Evolutionary conservation across 2,329 filamentous ascomycete species (phyloP).

Genomic region (Leptographium procerum): DNA sequence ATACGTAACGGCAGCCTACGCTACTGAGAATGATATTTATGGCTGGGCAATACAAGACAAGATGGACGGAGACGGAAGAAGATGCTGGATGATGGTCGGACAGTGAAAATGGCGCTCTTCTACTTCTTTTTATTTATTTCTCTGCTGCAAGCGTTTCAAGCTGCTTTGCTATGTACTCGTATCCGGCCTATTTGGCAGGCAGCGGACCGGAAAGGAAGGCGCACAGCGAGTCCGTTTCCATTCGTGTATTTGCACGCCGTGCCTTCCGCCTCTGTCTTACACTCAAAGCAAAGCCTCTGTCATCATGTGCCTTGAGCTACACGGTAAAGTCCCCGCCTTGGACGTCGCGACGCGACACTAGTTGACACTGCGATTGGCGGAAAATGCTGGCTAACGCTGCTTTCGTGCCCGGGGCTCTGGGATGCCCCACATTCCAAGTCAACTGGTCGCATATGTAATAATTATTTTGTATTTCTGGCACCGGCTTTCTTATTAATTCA

Average conservation of each 20-base stretch:
- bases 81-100: too few relatives aligned
- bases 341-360: neutral
- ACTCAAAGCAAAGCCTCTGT: neutral
- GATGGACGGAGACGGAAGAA: too few relatives aligned
- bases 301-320: neutral
- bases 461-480: neutral
- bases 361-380: neutral
- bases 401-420: neutral
- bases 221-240: neutral
- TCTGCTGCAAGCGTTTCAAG: too few relatives aligned
- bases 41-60: too few relatives aligned
- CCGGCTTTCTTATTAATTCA: neutral
- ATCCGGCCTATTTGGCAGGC: neutral
- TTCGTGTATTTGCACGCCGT: neutral
- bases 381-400: neutral
- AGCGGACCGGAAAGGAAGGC: neutral
- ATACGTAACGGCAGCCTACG: too few relatives aligned
- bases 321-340: neutral
- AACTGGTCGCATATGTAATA: too few relatives aligned
- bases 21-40: too few relatives aligned
- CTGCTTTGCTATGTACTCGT: neutral
- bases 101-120: too few relatives aligned
- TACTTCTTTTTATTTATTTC: too few relatives aligned
- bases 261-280: neutral
- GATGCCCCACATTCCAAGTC: neutral